Evolutionary conservation across 2,329 filamentous ascomycete species (phyloP).

Genomic region (Aspergillus sp.): DNA sequence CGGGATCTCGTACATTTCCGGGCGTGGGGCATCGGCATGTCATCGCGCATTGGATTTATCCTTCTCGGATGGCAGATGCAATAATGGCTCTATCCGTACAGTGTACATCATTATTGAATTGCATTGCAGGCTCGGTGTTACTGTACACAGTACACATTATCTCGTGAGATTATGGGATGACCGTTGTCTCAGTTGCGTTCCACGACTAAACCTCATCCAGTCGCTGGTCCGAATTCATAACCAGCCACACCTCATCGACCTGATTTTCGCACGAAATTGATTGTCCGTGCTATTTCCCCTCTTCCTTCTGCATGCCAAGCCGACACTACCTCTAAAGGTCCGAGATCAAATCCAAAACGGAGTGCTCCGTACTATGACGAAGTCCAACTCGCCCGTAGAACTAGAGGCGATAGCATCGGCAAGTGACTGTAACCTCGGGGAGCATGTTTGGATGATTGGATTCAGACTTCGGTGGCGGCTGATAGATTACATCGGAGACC

Average conservation of each 20-base stretch:
- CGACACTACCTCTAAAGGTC: background rate
- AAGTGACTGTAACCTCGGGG: background rate
- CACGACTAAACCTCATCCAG: background rate
- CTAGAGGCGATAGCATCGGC: background rate
- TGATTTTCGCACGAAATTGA: background rate
- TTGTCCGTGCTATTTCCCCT: background rate
- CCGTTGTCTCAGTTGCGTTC: background rate
- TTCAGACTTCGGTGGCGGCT: background rate
- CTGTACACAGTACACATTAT: background rate
- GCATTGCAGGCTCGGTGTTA: background rate
- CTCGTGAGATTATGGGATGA: background rate
- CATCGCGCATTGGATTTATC: too few relatives aligned
- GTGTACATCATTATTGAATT: background rate
- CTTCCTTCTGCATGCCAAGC: background rate
- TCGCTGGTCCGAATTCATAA: background rate
- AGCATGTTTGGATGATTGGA: background rate
- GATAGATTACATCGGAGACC: background rate
- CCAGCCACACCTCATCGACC: background rate
- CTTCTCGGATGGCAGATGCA: too few relatives aligned
- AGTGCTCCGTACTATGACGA: background rate
- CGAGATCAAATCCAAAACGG: background rate
- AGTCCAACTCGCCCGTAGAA: background rate
- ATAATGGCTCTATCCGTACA: too few relatives aligned
- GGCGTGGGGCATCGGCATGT: too few relatives aligned
- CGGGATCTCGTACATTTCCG: too few relatives aligned